Evolutionary conservation across 2,329 filamentous ascomycete genomes (phyloP).

Genomic region (Epichloe sibirici): DNA sequence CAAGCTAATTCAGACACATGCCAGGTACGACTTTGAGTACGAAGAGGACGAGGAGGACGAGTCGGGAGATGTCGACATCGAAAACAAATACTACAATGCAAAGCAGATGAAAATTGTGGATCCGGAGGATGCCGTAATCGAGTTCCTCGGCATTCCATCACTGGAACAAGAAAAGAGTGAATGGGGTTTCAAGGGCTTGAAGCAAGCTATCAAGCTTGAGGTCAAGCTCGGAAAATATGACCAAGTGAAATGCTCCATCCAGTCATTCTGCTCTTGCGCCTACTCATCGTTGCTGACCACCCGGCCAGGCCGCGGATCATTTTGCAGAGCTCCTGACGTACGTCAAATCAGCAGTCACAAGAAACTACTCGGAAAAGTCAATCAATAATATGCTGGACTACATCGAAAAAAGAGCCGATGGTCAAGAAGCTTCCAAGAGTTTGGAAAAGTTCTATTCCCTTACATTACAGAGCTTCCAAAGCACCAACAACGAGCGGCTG

Average conservation of each 20-base stretch:
- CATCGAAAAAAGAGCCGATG: constrained; percentile 79
- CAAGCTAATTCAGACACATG: constrained; percentile 5
- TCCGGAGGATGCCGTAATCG: constrained; percentile 76
- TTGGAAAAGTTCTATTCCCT: constrained; percentile 95
- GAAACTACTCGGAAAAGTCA: constrained; percentile 97
- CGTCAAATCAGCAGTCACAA: constrained; percentile 89
- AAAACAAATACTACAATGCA: constrained; percentile 99
- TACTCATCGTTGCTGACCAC: constrained; percentile 12
- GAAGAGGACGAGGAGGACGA: constrained; percentile 87
- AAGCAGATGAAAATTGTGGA: constrained; percentile 89
- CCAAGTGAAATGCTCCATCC: constrained; percentile 39
- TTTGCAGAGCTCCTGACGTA: constrained; percentile 94
- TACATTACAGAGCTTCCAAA: constrained; percentile 89
- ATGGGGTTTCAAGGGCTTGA: constrained; percentile 97
- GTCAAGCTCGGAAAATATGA: constrained; percentile 85
- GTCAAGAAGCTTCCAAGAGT: constrained; percentile 55
- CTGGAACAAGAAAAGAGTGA: constrained; percentile 88
- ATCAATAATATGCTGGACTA: constrained; percentile 99
- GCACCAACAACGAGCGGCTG: constrained; percentile 89
- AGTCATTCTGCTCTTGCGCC: too few species aligned
- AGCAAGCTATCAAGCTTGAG: constrained; percentile 95
- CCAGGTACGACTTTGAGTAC: constrained; percentile 88
- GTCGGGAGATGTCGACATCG: constrained; percentile 80
- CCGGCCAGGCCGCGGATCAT: constrained; percentile 66
- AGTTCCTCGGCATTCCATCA: constrained; percentile 79